A percentile compares a stretch with the other conserved stretches of the same genome.
These are phyloP conservation scores for Plasmodium billcollinsi DNA, from an alignment of 169 alveolate species.

Conservation along the genomic window DNA sequence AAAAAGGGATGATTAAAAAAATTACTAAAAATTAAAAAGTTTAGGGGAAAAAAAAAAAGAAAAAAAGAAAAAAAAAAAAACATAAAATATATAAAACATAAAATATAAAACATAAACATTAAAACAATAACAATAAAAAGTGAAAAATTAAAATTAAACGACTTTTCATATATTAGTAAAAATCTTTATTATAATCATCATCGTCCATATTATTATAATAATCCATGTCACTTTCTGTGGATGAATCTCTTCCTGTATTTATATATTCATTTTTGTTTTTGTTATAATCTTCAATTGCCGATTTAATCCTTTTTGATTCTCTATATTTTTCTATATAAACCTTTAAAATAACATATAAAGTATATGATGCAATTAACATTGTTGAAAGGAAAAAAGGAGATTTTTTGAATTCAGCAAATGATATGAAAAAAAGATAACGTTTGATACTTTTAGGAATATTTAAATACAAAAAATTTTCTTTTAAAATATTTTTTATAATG, in stretches of 20 bases:
- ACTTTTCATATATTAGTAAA: conserved; percentile 2
- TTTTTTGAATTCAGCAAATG: conserved; percentile 51
- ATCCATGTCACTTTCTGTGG: conserved; percentile 37
- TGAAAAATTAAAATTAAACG: background rate
- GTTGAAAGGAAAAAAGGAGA: conserved; percentile 73
- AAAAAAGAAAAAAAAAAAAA: background rate
- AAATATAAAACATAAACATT: too few species aligned
- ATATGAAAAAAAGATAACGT: conserved; percentile 27
- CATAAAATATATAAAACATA: too few species aligned
- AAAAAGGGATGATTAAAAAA: conserved; percentile 33
- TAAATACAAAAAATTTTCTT: conserved; percentile 37
- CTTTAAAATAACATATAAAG: conserved; percentile 68
- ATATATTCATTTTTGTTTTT: conserved; percentile 67
- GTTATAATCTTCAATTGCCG: conserved; percentile 61
- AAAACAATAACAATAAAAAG: background rate
- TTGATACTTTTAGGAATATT: conserved; percentile 19
- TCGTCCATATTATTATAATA: conserved; percentile 29
- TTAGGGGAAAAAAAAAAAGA: background rate
- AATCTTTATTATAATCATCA: conserved; percentile 25
- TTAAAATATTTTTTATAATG: conserved; percentile 18
- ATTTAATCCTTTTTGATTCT: conserved; percentile 72
- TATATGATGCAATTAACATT: conserved; percentile 70
- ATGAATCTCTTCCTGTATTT: conserved; percentile 66
- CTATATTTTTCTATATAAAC: conserved; percentile 76
- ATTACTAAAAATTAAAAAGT: conserved; percentile 5